Evolutionary conservation across 1,284 basidiomycete genomes (phyloP), one percentile per base, ranked within the genome.

Genomic region (Apiotrichum porosum): DNA sequence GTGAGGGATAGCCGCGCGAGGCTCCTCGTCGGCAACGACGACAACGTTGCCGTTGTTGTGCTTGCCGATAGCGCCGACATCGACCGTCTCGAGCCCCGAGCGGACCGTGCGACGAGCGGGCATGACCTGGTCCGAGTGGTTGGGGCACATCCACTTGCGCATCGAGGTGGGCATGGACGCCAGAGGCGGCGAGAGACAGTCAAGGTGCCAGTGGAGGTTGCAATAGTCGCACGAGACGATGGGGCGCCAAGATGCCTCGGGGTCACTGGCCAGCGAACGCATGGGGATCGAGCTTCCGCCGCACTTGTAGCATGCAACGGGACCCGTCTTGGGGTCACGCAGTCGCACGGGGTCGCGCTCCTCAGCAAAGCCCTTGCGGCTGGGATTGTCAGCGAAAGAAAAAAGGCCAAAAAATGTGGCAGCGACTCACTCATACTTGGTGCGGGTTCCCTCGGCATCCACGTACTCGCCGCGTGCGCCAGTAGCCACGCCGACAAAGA

Each of bases 91-190:
- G 4, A 79, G 77, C 58, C 81, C 79, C 40, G 83, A 79, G 63
- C 83, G 84, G 22, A 89, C 83, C 43, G 88, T 80, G 35, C 90
- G 83, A 49, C 81, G 81, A 61, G 85, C 88, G 4, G 82, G 80
- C 88, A 33, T 60, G n/a, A 86, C 79, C 54, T 84, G 83, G 53
- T 94, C 88, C 23, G 84, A 83, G 68, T 98, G 94, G 63, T 92
- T 90, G 2, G 95, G 95, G 73, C 94, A 99, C 89, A 94, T 97
- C 94, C 95, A 99, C 72, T 93, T 95, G 75, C 85, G 85, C 56
- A 82, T 83, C 48, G 86, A 82, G 22, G 85, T 80, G 4, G 95
- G 95, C 81, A 97, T 85, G 37, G 79, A 79, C 18, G 85, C 78
- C 59, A 97, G 76, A 3, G 95, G 94, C 17, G 94, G 95, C 61